A percentile compares a stretch with the other conserved stretches of the same genome.
phyloP scores from a whole-genome alignment of 176 grass and related monocot genomes.

The Carex cristatella region DNA sequence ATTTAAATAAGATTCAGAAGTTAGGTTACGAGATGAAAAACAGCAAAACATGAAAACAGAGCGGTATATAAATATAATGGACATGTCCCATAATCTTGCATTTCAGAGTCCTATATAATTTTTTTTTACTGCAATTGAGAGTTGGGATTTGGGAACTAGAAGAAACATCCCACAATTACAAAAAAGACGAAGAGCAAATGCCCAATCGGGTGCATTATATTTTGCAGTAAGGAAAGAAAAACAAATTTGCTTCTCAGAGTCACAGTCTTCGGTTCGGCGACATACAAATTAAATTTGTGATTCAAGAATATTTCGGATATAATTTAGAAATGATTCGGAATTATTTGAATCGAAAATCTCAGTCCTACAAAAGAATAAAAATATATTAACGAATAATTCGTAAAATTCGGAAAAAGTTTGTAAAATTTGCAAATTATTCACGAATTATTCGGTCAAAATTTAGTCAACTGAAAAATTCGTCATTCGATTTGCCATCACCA shows the following conservation, averaged over 20 bases:
- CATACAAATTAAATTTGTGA: too few relatives aligned
- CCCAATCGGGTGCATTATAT: not conserved
- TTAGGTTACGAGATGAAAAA: not conserved
- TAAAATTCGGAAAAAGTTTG: too few relatives aligned
- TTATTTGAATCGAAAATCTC: too few relatives aligned
- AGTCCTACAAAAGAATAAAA: too few relatives aligned
- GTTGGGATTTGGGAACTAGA: not conserved
- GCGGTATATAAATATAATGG: not conserved
- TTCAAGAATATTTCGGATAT: too few relatives aligned
- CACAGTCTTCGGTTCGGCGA: not conserved
- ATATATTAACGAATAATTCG: too few relatives aligned
- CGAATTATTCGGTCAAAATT: too few relatives aligned
- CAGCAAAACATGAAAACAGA: not conserved
- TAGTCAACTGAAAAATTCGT: too few relatives aligned
- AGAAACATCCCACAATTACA: not conserved
- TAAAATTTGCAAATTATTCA: too few relatives aligned
- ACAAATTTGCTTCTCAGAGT: not conserved
- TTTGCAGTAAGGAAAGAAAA: not conserved
- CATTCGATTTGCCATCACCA: too few relatives aligned
- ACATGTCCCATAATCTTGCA: not conserved
- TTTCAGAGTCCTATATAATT: not conserved
- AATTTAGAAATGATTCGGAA: too few relatives aligned
- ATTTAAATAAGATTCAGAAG: not conserved
- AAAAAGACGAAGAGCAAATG: not conserved
- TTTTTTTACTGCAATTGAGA: too few relatives aligned